phyloP scores from a whole-genome alignment of 352 stramenopile genomes.

The Globisporangium paroecandrum region DNA sequence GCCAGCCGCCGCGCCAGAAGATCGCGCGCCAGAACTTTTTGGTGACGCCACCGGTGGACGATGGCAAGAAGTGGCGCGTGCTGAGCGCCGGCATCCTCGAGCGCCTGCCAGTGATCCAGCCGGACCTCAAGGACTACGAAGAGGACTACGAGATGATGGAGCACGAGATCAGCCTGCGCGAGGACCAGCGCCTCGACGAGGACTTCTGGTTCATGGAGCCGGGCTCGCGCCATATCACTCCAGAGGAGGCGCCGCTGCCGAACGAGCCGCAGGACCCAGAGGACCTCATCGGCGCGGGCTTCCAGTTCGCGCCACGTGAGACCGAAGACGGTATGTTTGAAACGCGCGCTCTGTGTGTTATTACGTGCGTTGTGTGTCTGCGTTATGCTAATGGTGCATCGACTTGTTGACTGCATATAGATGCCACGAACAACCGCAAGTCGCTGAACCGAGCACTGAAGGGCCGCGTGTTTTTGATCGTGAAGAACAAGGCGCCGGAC shows the following conservation, averaged over 20 bases:
- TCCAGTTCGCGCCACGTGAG: conserved; percentile 72
- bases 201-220: conserved; percentile 87
- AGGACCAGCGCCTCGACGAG: conserved; percentile 73
- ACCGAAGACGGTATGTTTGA: conserved; percentile 47
- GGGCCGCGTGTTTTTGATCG: conserved; percentile 72
- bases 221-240: conserved; percentile 61
- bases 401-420: conserved; percentile 9
- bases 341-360: not conserved
- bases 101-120: conserved; percentile 71
- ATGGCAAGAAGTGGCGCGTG: conserved; percentile 82
- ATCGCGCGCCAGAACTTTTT: conserved; percentile 58
- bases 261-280: conserved; percentile 60
- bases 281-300: conserved; percentile 68
- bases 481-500: conserved; percentile 45
- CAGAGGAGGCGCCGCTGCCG: conserved; percentile 67
- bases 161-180: conserved; percentile 73
- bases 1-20: conserved; percentile 47
- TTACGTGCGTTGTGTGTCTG: not conserved
- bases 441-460: conserved; percentile 83
- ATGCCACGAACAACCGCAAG: conserved; percentile 78
- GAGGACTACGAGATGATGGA: conserved; percentile 70
- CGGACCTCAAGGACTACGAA: conserved; percentile 71
- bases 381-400: not conserved
- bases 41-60: conserved; percentile 41
- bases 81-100: conserved; percentile 72